phyloP scores from a whole-genome alignment of 2,329 filamentous ascomycete genomes.

The Laburnicola sp. region DNA sequence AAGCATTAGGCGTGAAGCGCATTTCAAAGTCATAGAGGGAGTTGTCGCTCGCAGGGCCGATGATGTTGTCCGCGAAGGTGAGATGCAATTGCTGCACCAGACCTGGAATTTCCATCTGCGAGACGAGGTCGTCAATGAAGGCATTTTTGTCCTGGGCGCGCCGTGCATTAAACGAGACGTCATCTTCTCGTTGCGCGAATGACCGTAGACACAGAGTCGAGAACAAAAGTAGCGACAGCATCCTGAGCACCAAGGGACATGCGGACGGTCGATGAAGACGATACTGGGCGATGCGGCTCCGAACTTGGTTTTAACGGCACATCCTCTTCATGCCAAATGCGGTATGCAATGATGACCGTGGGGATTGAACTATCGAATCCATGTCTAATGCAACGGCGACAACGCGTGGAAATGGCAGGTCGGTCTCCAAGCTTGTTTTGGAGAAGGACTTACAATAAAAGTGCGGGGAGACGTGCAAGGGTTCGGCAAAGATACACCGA shows the following conservation, averaged over 20 bases:
- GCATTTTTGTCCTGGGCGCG: constrained; percentile 15
- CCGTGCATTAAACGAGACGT: not conserved
- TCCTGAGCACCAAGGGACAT: not conserved
- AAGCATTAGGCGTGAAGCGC: constrained; percentile 44
- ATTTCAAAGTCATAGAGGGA: constrained; percentile 47
- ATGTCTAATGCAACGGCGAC: constrained; percentile 9
- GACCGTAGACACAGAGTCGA: not conserved
- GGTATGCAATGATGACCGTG: constrained; percentile 5
- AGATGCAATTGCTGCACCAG: constrained; percentile 50
- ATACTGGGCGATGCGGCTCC: not conserved
- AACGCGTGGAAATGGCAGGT: not conserved
- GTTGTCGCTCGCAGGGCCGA: constrained; percentile 46
- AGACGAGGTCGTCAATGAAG: constrained; percentile 21
- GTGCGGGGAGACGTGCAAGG: constrained; percentile 3
- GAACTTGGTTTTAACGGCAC: not conserved
- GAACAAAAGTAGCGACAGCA: not conserved
- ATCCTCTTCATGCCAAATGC: not conserved
- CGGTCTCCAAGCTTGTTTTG: constrained; percentile 2
- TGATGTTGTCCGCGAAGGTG: constrained; percentile 50
- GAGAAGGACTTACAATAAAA: constrained; percentile 3
- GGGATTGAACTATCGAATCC: not conserved
- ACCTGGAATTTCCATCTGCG: constrained; percentile 20
- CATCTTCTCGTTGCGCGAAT: not conserved
- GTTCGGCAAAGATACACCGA: constrained; percentile 8
- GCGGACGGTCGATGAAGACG: not conserved